A percentile compares a stretch with the other conserved stretches of the same genome.
Conservation (phyloP, 2,329 filamentous ascomycete genomes). For the Corynespora cassiicola region DNA sequence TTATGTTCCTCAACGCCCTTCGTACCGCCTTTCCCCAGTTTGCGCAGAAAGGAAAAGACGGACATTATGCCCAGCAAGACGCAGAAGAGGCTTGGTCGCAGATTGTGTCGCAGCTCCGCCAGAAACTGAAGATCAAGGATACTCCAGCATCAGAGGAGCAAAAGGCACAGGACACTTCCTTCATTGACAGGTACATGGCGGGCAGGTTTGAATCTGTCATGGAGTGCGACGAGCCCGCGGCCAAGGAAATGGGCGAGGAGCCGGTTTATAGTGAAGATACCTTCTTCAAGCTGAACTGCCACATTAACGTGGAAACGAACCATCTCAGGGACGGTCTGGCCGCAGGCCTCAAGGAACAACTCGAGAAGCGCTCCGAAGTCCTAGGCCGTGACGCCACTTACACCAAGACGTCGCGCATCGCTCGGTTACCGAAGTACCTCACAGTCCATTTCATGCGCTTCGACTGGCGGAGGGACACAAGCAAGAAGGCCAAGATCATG, state of each 20-base stretch:
- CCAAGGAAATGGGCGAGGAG: slow-evolving; percentile 76
- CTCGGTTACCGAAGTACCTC: slow-evolving; percentile 90
- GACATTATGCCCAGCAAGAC: slow-evolving; percentile 94
- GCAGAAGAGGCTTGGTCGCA: slow-evolving; percentile 99
- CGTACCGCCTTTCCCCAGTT: slow-evolving; percentile 88
- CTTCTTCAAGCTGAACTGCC: slow-evolving; percentile 94
- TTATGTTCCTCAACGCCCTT: slow-evolving; percentile 82
- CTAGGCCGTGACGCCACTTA: slow-evolving; percentile 82
- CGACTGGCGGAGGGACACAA: slow-evolving; percentile 93
- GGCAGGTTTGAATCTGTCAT: slow-evolving; percentile 80
- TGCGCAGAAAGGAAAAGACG: slow-evolving; percentile 82
- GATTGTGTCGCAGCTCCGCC: slow-evolving; percentile 81
- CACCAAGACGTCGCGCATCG: slow-evolving; percentile 89
- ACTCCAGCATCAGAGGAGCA: slow-evolving; percentile 44
- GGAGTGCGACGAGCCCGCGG: slow-evolving; percentile 82
- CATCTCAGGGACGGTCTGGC: slow-evolving; percentile 88
- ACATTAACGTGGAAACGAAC: slow-evolving; percentile 87
- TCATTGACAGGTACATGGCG: slow-evolving; percentile 89
- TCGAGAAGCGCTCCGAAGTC: slow-evolving; percentile 85
- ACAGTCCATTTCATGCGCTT: slow-evolving; percentile 98
- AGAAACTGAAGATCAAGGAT: slow-evolving; percentile 74
- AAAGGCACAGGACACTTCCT: slow-evolving; percentile 62
- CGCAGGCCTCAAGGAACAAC: slow-evolving; percentile 81
- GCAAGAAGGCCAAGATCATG: slow-evolving; percentile 99
- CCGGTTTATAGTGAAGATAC: slow-evolving; percentile 71